A percentile compares a stretch with the other conserved stretches of the same genome.
phyloP scores from a whole-genome alignment of 163 green algal genomes.

The Scenedesmus sp. region DNA sequence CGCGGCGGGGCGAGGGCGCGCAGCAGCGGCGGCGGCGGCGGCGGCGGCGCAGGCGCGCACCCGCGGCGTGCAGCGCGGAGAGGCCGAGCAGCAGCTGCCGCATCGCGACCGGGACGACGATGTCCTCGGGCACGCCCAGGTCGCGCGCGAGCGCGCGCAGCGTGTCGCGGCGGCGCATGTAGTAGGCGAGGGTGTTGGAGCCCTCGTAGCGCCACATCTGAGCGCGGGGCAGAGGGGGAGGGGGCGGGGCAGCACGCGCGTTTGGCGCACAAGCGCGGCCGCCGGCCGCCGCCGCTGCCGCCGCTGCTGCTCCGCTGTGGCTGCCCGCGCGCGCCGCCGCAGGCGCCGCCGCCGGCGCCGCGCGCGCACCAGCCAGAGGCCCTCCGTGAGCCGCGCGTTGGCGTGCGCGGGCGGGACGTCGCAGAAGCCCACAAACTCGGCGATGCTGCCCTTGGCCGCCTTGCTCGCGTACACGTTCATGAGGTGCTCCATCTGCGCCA shows the following conservation, averaged over 20 bases:
- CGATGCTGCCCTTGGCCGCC: conserved; percentile 67
- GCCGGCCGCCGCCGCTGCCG: background rate
- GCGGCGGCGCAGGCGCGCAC: background rate
- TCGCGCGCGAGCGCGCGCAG: conserved; percentile 73
- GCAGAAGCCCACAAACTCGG: conserved; percentile 85
- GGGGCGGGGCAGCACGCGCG: too few relatives aligned
- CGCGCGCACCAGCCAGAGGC: conserved; percentile 82
- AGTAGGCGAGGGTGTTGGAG: conserved; percentile 83
- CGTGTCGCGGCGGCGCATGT: conserved; percentile 82
- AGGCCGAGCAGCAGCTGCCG: conserved; percentile 81
- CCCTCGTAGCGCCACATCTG: conserved; percentile 93
- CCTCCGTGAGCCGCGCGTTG: conserved; percentile 68
- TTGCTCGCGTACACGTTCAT: conserved; percentile 72
- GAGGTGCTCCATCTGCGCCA: conserved; percentile 87
- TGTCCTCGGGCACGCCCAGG: conserved; percentile 62
- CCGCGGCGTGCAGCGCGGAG: conserved; percentile 78
- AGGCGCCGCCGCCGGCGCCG: background rate
- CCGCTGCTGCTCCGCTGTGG: conserved; percentile 4
- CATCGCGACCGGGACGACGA: conserved; percentile 79
- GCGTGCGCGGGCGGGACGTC: conserved; percentile 67
- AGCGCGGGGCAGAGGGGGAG: conserved; percentile 14
- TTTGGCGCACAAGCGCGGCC: too few relatives aligned
- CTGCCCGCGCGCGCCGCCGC: background rate
- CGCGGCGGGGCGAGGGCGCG: too few relatives aligned
- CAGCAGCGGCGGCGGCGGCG: conserved; percentile 8